Conservation (phyloP, 2,329 filamentous ascomycete species). For the Fusarium zealandicum region DNA sequence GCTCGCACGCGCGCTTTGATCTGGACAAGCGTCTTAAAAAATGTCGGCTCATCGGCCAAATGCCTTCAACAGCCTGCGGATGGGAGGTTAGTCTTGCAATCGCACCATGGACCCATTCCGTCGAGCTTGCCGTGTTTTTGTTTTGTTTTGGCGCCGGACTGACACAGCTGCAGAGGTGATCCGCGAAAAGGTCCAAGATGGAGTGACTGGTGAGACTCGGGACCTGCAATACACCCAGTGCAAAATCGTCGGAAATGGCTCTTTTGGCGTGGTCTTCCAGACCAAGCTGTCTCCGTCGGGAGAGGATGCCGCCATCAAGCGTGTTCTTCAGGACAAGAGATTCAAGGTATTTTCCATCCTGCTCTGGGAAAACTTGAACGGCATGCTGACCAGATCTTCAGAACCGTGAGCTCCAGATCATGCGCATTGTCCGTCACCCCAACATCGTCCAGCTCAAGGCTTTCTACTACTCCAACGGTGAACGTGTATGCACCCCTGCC, state of each 20-base stretch:
- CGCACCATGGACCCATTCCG: constrained; percentile 10
- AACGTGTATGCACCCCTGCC: constrained; percentile 71
- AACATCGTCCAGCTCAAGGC: constrained; percentile 99
- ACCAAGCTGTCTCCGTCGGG: constrained; percentile 98
- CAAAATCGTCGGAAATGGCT: constrained; percentile 99
- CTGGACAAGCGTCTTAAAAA: constrained; percentile 38
- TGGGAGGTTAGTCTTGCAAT: constrained; percentile 81
- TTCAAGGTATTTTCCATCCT: constrained; percentile 78
- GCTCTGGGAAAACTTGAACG: background rate
- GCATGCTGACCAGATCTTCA: constrained; percentile 51
- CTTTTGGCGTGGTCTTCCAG: constrained; percentile 98
- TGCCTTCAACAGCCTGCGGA: constrained; percentile 86
- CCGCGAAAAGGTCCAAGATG: constrained; percentile 98
- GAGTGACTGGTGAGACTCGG: constrained; percentile 92
- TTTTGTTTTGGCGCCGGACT: constrained; percentile 13
- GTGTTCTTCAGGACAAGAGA: constrained; percentile 97
- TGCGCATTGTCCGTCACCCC: constrained; percentile 98
- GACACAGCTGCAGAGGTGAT: constrained; percentile 76
- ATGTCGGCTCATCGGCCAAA: constrained; percentile 95
- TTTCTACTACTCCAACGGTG: constrained; percentile 99
- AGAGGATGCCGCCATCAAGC: constrained; percentile 98
- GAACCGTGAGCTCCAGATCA: constrained; percentile 99
- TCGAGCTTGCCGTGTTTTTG: background rate
- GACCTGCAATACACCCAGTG: constrained; percentile 99
- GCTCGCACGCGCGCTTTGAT: constrained; percentile 41